Base-by-base conservation (phyloP, 2,329 filamentous ascomycete genomes). In the Talaromyces sp. region DNA sequence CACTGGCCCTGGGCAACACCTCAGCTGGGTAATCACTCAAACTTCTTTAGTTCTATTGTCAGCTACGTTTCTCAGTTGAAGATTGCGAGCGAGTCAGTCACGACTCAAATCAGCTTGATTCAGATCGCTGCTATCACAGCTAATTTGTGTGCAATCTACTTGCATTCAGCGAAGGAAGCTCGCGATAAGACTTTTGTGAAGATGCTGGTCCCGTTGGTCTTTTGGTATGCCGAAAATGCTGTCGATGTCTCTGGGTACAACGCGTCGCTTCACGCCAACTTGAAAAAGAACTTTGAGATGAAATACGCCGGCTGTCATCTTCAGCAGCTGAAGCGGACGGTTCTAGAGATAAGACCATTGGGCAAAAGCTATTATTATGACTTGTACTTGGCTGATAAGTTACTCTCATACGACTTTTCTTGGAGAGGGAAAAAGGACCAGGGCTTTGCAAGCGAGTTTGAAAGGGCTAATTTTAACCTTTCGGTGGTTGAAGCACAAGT, bases 1-100 rank as follows among this genome's bases (percentile, higher is more conserved):
- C 91, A 93, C 73, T 98, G 94, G 94, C 90, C 93, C 1, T 97
- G 94, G 92, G 93, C 92, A 1, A 93, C 96, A 64, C 89, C 91
- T 64, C 88, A 90, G 45, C 81, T 96, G 41, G 87, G 90, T 67
- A 89, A 89, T 66, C 90, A 96, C 71, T 84, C 86, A 0, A 82
- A 83, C 0, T 94, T 97, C 72, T 85, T 97, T 64, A 83, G 87
- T 49, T 86, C 87, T 63, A 84, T 97, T 19, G 85, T 91, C 19
- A 83, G 84, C 3, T 95, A 92, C 74, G 84, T 95, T 39, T 81
- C 83, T 10, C 87, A 85, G 68, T 75, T 85, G 3, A 84, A 88
- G 66, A 80, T 85, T 5, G 79, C 83, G 9, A 82, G 83, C 45
- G 84, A 87, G 8, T 67, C 76, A 3, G 70, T 75, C 19, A 72